A percentile compares a stretch with the other conserved stretches of the same genome.
These are phyloP conservation scores for Lolium perenne DNA, from an alignment of 176 grass and related monocot genomes.

Conservation along the genomic window DNA sequence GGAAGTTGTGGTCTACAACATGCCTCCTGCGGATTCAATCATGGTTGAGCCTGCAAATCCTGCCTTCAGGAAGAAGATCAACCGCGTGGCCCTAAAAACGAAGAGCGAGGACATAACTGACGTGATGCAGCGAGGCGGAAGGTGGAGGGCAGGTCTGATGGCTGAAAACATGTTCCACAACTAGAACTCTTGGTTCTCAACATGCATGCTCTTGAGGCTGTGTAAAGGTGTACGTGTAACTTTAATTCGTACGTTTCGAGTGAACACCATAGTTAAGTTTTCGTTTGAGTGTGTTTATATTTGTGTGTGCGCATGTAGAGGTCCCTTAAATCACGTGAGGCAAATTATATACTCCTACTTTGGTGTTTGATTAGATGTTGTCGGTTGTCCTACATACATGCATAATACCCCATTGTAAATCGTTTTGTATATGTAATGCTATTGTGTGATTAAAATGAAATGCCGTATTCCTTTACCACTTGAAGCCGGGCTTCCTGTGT, in stretches of 20 bases:
- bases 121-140: background rate
- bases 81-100: background rate
- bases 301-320: background rate
- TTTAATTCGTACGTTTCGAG: background rate
- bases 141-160: conserved; percentile 22
- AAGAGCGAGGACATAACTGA: conserved; percentile 22
- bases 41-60: background rate
- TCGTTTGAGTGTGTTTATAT: background rate
- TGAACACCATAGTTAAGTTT: background rate
- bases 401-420: too few species aligned
- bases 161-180: background rate
- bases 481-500: too few species aligned
- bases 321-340: background rate
- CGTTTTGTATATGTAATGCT: too few species aligned
- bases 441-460: too few species aligned
- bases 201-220: background rate
- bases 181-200: background rate
- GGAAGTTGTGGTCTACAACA: conserved; percentile 9
- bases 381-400: too few species aligned
- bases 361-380: too few species aligned
- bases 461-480: too few species aligned
- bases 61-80: background rate
- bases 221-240: background rate
- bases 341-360: too few species aligned
- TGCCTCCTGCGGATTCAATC: background rate